Evolutionary conservation across 345 rosid genomes (phyloP), one percentile per base, ranked within the genome.

Genomic region (Hibiscus mutabilis): DNA sequence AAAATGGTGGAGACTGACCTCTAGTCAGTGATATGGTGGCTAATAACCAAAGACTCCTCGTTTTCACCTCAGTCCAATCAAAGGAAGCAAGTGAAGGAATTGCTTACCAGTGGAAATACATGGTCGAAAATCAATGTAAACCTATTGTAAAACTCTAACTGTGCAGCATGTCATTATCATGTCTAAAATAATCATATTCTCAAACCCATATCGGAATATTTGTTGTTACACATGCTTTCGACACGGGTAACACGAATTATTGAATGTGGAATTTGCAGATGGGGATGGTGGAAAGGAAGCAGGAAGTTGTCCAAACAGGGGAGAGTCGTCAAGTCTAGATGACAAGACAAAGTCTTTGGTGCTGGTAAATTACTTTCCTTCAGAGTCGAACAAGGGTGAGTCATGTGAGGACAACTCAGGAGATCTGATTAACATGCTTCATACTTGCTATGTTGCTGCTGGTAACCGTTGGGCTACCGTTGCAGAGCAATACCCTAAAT

Each of bases 71-170:
- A 0, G 73, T 73, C 7, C 6, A 67, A 67, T 79, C 90, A 16
- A 89, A 89, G 77, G 90, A 89, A 77, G 53, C 70, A 35, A 61
- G 75, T 22, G 95, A 89, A 77, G 90, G 87, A 53, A 86, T 89
- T 13, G 91, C 95, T 18, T 89, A 86, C 70, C 95, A 89, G 63
- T 89, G 95, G 95, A 84, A 78, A 47, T 89, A 83, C 85, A 89
- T 87, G 95, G 91, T 86, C 22, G 95, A 87, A 82, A 89, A 89
- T 71, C 91, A 87, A 24, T 89, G 94, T 87, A 83, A 73, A 77
- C 14, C 66, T 6, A 15, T 16, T 31, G 9, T 55, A 1, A 13
- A 47, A 4, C n/a, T 47, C 13, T 3, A 40, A 40, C 46, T 10
- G 13, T 40, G 46, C 2, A 40, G 10, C 46, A 40, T 40, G 46